These are phyloP conservation scores for Trifolium repens DNA, from an alignment of 306 rosid genomes.

Conservation along the genomic window DNA sequence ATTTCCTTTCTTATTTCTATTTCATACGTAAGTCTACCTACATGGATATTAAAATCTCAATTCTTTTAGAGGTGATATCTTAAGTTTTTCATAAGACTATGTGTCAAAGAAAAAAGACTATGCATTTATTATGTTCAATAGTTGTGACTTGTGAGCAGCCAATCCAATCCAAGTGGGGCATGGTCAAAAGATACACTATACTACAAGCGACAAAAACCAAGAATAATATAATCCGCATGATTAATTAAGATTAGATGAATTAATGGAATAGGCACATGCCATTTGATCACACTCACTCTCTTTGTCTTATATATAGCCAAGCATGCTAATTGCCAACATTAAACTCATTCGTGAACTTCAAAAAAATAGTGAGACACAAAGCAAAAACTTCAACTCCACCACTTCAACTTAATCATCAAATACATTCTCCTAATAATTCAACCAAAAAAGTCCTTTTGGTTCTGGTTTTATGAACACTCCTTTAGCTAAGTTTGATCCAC, in stretches of 20 bases:
- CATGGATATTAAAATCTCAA: too few species aligned
- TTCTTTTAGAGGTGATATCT: too few species aligned
- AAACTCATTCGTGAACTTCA: background rate
- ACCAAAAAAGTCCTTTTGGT: conserved; percentile 48
- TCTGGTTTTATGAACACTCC: conserved; percentile 55
- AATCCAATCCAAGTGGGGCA: background rate
- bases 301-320: background rate
- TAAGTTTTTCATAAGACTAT: too few species aligned
- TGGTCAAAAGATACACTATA: background rate
- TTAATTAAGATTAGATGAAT: background rate
- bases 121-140: too few species aligned
- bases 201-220: background rate
- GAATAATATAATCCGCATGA: background rate
- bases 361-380: background rate
- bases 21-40: too few species aligned
- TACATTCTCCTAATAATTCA: conserved; percentile 36
- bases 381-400: conserved; percentile 26
- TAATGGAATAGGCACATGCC: conserved; percentile 1
- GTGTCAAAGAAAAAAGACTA: too few species aligned
- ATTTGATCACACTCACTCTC: conserved; percentile 18
- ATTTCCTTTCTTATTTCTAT: too few species aligned
- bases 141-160: too few species aligned
- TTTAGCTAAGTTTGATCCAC: conserved; percentile 61
- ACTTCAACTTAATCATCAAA: conserved; percentile 6
- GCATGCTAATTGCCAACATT: background rate